Evolutionary conservation across 2,329 filamentous ascomycete genomes (phyloP).

Genomic region (Rhinocladiella similis): DNA sequence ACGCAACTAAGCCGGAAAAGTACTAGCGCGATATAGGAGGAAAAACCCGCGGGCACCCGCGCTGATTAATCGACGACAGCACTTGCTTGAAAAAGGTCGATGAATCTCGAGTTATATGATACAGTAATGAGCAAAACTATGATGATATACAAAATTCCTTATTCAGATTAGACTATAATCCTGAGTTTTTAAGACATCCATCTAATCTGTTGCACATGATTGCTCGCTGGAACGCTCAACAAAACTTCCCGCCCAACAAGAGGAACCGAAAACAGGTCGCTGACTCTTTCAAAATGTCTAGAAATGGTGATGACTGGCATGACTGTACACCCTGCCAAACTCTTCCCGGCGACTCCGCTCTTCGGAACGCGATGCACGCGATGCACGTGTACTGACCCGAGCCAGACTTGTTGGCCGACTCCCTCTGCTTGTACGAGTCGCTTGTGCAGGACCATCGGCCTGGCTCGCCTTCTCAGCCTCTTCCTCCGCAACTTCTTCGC

Average conservation of each 20-base stretch:
- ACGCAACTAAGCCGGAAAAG: no score
- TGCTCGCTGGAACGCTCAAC: neutral
- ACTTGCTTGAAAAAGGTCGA: no score
- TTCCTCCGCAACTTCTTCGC: slow-evolving; percentile 1
- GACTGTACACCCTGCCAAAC: slow-evolving; percentile 18
- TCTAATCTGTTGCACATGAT: neutral
- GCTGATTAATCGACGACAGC: no score
- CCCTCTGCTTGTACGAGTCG: neutral
- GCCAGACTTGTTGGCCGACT: neutral
- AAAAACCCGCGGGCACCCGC: no score
- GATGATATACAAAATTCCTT: no score
- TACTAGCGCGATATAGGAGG: no score
- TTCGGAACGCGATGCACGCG: slow-evolving; percentile 6
- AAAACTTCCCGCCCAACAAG: neutral
- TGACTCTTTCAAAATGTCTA: neutral
- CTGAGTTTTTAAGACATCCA: no score
- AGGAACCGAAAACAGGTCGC: neutral
- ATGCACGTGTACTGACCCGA: slow-evolving; percentile 5
- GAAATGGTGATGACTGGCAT: slow-evolving; percentile 18
- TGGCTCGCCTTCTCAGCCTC: slow-evolving; percentile 1
- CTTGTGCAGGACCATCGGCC: neutral
- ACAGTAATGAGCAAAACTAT: no score
- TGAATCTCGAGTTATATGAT: no score
- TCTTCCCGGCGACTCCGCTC: slow-evolving; percentile 2
- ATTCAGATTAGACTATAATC: no score